Evolutionary conservation across 176 grass and related monocot genomes (phyloP), one percentile per base, ranked within the genome.

Genomic region (Avena insularis): DNA sequence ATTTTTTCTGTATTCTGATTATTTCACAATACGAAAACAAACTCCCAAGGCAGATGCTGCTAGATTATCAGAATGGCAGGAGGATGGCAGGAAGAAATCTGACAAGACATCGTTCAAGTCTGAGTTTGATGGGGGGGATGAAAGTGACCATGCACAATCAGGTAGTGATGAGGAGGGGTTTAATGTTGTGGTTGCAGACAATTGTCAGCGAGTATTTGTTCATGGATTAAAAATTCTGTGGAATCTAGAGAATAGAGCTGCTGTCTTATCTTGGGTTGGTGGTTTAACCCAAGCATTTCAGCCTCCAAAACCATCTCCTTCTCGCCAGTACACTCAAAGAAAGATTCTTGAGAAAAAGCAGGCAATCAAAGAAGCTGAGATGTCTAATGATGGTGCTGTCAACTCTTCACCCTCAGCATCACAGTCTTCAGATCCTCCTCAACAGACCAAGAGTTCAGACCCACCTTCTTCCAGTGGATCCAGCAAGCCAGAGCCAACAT

Each of bases 81-180:
- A 91, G 84, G 89, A 89, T 50, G 88, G 86, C 47, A 97, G 89
- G 87, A 98, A 91, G 85, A 90, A 94, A 87, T 47, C 62, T 67
- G 92, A 92, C 85, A 83, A 82, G 77, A 73, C 84, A 47, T 79
- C 63, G 27, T 58, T 88, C 27, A 92, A 86, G 61, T 94, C 96
- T 73, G 91, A 98, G 83, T 84, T 86, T 85, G 86, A 92, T 82
- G 85, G 81, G 16, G 86, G 86, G 14, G 88, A 87, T 61, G 88
- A 94, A 82, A 92, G 88, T 87, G 93, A 92, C 69, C 86, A 82
- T 92, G 71, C 78, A 78, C 83, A 88, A 76, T 98, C 91, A 75
- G 95, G 94, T 68, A 94, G 92, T 86, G 96, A 98, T 81, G 96
- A 98, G 4, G 96, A 98, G 77, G 96, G 96, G 88, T 98, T 92